A percentile compares a stretch with the other conserved stretches of the same genome.
phyloP scores from a whole-genome alignment of 169 alveolate genomes.

The Eimeria maxima region DNA sequence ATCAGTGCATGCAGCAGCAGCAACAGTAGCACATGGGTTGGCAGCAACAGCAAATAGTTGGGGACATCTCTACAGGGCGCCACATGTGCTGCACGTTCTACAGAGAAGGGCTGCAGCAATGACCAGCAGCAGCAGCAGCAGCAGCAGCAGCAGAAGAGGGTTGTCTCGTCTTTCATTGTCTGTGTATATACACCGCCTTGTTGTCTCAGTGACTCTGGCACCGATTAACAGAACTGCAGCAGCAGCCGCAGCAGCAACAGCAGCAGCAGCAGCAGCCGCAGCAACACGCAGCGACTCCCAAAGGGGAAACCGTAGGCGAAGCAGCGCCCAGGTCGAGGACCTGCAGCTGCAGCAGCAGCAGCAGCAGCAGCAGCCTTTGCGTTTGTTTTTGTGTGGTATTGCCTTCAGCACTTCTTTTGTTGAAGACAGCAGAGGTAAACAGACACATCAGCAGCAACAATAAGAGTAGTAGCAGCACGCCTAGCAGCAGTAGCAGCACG shows the following conservation, averaged over 20 bases:
- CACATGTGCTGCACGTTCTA: too few species aligned
- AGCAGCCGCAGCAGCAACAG: conserved; percentile 23
- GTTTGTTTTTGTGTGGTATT: conserved; percentile 8
- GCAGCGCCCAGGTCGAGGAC: conserved; percentile 27
- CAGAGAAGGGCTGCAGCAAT: background rate
- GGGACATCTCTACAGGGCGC: too few species aligned
- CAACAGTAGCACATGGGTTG: too few species aligned
- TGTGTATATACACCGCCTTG: conserved; percentile 25
- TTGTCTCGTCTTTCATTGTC: background rate
- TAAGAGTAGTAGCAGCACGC: background rate
- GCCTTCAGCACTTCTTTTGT: background rate
- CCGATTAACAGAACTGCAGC: conserved; percentile 11
- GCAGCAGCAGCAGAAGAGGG: conserved; percentile 23
- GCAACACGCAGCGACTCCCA: background rate
- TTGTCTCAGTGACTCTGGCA: background rate
- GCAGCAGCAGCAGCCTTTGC: conserved; percentile 61
- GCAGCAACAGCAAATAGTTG: background rate
- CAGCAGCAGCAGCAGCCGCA: background rate
- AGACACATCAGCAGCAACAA: background rate
- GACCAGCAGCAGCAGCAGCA: background rate
- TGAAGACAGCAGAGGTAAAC: background rate
- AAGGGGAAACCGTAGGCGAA: background rate
- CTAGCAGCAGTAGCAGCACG: background rate
- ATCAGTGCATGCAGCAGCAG: too few species aligned
- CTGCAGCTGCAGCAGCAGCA: conserved; percentile 67